Percentiles rank a stretch among this genome's conserved stretches.
These are phyloP conservation scores for Pilaira anomala DNA, from an alignment of 192 early-diverging fungal genomes.

Conservation along the genomic window DNA sequence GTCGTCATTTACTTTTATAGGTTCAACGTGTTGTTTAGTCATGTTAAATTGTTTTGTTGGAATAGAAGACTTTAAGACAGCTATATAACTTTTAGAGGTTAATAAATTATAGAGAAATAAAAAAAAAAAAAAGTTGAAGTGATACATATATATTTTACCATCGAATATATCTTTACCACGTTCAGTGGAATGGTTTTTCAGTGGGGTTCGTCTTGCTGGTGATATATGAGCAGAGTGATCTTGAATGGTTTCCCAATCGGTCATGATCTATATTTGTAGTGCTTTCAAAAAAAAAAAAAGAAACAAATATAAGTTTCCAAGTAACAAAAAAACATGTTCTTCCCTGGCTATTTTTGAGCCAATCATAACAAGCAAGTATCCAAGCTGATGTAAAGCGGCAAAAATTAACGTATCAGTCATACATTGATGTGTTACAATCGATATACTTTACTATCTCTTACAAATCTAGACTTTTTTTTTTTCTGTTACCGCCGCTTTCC, in stretches of 20 bases:
- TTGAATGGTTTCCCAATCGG: constrained; percentile 15
- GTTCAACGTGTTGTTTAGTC: not conserved
- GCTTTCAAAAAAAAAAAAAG: too few relatives aligned
- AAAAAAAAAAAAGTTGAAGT: not conserved
- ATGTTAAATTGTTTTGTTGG: not conserved
- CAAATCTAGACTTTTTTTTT: too few relatives aligned
- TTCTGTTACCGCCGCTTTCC: too few relatives aligned
- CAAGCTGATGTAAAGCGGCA: too few relatives aligned
- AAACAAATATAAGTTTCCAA: too few relatives aligned
- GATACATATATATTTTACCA: not conserved
- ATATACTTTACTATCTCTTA: too few relatives aligned
- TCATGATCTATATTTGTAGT: not conserved
- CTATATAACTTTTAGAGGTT: not conserved
- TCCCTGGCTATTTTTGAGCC: too few relatives aligned
- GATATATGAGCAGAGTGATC: not conserved
- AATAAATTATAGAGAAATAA: not conserved
- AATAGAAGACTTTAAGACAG: not conserved
- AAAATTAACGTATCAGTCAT: too few relatives aligned
- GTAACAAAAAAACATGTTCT: too few relatives aligned
- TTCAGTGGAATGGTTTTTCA: not conserved
- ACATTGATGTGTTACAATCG: too few relatives aligned
- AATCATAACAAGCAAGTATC: too few relatives aligned
- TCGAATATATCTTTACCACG: constrained; percentile 5
- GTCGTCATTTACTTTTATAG: not conserved
- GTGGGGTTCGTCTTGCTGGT: not conserved